Base-by-base conservation (phyloP, 306 rosid genomes). In the Cicer chorassanicum region DNA sequence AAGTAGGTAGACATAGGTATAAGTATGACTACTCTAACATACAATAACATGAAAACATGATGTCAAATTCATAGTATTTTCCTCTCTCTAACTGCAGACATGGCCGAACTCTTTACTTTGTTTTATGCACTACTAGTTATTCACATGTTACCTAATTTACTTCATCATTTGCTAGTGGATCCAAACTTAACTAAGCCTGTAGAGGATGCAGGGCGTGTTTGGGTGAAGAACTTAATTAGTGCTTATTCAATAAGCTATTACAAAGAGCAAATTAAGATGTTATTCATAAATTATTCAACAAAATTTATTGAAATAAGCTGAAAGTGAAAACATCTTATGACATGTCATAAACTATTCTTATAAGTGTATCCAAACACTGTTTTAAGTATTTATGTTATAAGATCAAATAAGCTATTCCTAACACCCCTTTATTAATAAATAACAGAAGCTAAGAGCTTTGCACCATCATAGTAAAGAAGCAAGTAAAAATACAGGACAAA, bases 371-470 rank as follows among this genome's bases (percentile, higher is more conserved):
- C 65, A 59, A 59, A 10, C 42, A 29, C 15, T 56, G 9, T 4
- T 11, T 19, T 57, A 1, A 5, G 40, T 57, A 24, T 57, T 57
- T 10, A 57, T 10, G 64, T 19, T 24, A 56, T 56, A 4, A 56
- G 11, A 6, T 13, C 65, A 60, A 60, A 60, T 36, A 60, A 36
- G 5, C 19, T 34, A 34, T 34, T 34, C 43, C 65, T 29, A 10
- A 60, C 16, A 29, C 41, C 16, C 16, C 19, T 34, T 60, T 12
- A 8, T 60, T 12, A 8, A 19, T 55, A 60, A 60, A 61, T 68
- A 76, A 70, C 43, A 51, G 14, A 7, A 77, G 66, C 73, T 21
- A 55, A 59, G 62, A 34, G 41, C 19, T 78, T 68, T 61, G 69
- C 45, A 63, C 65, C 64, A 68, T 43, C 62, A 65, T 6, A 55